Conservation (phyloP, 2,329 filamentous ascomycete genomes). For the Fonsecaea pedrosoi region DNA sequence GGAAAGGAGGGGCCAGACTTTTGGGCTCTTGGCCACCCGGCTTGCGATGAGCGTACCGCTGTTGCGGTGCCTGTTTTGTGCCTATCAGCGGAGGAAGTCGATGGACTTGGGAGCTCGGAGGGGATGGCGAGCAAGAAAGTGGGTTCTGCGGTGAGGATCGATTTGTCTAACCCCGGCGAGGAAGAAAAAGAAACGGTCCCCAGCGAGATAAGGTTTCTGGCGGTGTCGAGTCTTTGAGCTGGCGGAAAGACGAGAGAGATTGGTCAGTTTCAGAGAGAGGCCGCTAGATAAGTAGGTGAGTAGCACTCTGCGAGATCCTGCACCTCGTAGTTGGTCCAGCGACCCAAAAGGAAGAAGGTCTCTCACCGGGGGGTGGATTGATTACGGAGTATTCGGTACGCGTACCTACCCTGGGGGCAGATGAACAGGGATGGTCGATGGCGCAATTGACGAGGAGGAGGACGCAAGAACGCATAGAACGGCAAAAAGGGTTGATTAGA, state of each 20-base stretch:
- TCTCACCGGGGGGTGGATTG: background rate
- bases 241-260: background rate
- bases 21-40: conserved; percentile 2
- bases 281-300: conserved; percentile 13
- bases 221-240: background rate
- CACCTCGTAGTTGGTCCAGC: background rate
- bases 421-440: conserved; percentile 13
- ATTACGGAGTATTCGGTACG: background rate
- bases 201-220: conserved; percentile 31
- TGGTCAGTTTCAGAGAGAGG: conserved; percentile 4
- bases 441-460: conserved; percentile 13
- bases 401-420: background rate
- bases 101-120: background rate
- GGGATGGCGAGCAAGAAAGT: conserved; percentile 13
- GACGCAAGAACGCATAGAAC: background rate
- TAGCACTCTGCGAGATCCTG: conserved; percentile 3
- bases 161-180: conserved; percentile 16
- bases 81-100: conserved; percentile 19
- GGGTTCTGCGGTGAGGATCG: conserved; percentile 18
- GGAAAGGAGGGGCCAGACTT: conserved; percentile 13
- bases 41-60: conserved; percentile 8
- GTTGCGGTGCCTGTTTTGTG: conserved; percentile 12
- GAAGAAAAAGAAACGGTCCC: conserved; percentile 12
- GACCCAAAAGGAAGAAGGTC: background rate
- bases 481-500: background rate